Evolutionary conservation across 2,329 filamentous ascomycete species (phyloP), one percentile per base, ranked within the genome.

Genomic region (Diaporthe ampelina): DNA sequence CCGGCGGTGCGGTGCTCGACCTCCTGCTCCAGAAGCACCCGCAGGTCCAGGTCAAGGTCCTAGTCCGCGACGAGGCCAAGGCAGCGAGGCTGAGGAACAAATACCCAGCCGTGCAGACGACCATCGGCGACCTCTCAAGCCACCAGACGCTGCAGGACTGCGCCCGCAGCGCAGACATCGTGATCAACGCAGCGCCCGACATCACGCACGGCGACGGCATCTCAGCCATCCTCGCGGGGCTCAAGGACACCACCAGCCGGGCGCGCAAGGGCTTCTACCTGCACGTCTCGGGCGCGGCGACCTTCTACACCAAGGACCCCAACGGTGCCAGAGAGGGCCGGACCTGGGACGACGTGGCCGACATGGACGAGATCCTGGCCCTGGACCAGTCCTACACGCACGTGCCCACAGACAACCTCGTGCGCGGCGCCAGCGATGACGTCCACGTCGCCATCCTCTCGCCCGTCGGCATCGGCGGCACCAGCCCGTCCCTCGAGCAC

Each of bases 371-470:
- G 26, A 76, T 76, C 68, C 59, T 43, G 29, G 56, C 50, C 4
- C 70, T 68, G 71, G 72, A 54, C 21, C 54, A 74, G 48, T 54
- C 61, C 3, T 61, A 67, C 32, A 75, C 74, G 17, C 75, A 77
- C 70, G 32, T 68, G 40, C 69, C 56, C 40, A 78, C 76, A 9
- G 75, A 77, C 72, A 74, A 72, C 56, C 40, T 74, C 29, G 76
- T 77, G 3, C 73, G 75, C 8, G 45, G 61, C 3, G 74, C 69
- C 29, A 35, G 63, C 10, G n/a, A 54, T 9, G 50, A 65, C n/a
- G 71, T 75, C 37, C 73, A 77, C 37, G 72, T 78, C 13, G 76
- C 77, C 72, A 76, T 78, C 69, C 32, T 77, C 40, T 50, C 67
- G 37, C 73, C 73, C 24, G 67, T 48, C 24, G 65, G 57, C 37